A percentile compares a stretch with the other conserved stretches of the same genome.
phyloP scores from a whole-genome alignment of 2,329 filamentous ascomycete genomes.

The Capronia coronata region DNA sequence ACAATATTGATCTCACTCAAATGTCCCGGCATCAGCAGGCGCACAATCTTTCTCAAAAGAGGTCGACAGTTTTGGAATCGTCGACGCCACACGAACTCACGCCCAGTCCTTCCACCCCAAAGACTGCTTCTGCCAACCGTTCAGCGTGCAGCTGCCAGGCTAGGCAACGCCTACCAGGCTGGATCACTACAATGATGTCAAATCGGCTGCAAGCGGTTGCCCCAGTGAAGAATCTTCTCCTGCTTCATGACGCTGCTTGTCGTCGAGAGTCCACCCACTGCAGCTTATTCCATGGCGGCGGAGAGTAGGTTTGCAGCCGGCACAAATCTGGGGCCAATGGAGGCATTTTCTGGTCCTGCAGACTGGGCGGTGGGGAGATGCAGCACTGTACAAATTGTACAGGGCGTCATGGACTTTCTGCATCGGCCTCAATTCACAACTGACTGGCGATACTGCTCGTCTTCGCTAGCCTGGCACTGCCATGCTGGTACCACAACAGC shows the following conservation, averaged over 20 bases:
- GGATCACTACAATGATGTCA: not conserved
- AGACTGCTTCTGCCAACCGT: not conserved
- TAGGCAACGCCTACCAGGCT: too few species aligned
- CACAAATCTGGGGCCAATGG: not conserved
- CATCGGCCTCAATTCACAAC: not conserved
- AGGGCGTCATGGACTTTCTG: not conserved
- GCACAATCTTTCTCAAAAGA: not conserved
- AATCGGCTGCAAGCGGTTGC: not conserved
- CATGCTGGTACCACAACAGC: not conserved
- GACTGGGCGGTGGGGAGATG: too few species aligned
- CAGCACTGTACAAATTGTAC: too few species aligned
- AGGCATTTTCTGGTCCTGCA: too few species aligned
- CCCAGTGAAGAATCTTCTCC: too few species aligned
- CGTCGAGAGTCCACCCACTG: too few species aligned
- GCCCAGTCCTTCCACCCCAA: not conserved
- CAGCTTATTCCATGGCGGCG: too few species aligned
- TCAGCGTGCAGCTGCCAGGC: not conserved
- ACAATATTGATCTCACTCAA: not conserved
- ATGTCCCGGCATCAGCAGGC: not conserved
- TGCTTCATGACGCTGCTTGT: too few species aligned
- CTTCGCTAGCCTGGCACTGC: not conserved
- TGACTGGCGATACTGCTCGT: not conserved
- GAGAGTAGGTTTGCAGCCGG: too few species aligned
- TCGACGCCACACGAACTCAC: not conserved
- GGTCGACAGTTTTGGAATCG: not conserved